A percentile compares a stretch with the other conserved stretches of the same genome.
phyloP scores from a whole-genome alignment of 768 basidiomycete genomes.

The Phlegmacium glaucopus region DNA sequence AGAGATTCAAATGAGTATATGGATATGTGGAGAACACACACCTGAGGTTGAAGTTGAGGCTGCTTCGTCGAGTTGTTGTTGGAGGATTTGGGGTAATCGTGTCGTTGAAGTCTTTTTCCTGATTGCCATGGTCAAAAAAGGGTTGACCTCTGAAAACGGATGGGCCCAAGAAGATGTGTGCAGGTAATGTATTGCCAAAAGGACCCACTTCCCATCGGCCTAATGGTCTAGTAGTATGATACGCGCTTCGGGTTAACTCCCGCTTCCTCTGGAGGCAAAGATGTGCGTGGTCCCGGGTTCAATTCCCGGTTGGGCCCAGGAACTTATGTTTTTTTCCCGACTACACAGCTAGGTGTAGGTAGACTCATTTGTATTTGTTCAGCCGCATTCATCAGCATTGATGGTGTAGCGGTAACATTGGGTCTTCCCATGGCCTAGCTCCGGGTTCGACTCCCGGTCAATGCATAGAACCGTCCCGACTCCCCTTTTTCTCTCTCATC shows the following conservation, averaged over 20 bases:
- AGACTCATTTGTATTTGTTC: background rate
- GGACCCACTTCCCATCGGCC: constrained; percentile 16
- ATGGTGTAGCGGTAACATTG: constrained; percentile 82
- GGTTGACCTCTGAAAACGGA: too few species aligned
- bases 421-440: constrained; percentile 74
- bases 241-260: constrained; percentile 29
- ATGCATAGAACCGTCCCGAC: constrained; percentile 29
- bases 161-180: too few species aligned
- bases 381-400: constrained; percentile 3
- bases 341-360: too few species aligned
- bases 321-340: constrained; percentile 10
- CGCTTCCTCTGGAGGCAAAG: constrained; percentile 15
- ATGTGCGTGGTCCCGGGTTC: constrained; percentile 35
- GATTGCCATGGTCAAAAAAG: constrained; percentile 14
- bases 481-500: too few species aligned
- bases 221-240: constrained; percentile 37
- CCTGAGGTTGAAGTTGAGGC: background rate
- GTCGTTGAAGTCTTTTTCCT: constrained; percentile 37
- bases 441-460: constrained; percentile 55
- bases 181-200: background rate
- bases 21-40: background rate
- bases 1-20: background rate
- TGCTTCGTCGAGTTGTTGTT: constrained; percentile 15
- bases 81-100: constrained; percentile 21
- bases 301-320: constrained; percentile 33